These are phyloP conservation scores for Chrysanthemum lavandulifolium DNA, from an alignment of 129 eudicot species.

Conservation along the genomic window DNA sequence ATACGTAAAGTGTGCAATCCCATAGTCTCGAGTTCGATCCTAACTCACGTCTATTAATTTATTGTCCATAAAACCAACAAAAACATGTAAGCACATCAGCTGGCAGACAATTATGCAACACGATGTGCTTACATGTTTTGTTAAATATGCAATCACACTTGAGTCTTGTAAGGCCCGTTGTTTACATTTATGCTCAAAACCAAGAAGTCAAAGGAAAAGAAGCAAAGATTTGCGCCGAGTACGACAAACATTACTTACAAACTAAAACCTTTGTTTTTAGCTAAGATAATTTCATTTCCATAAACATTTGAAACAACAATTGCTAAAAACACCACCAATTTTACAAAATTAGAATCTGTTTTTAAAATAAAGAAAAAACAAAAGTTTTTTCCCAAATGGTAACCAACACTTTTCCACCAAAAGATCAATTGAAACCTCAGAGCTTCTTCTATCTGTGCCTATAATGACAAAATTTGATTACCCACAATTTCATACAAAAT, in stretches of 20 bases:
- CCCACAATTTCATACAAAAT: conserved; percentile 6
- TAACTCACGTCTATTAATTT: no score
- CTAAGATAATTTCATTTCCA: conserved; percentile 1
- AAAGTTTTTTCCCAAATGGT: background rate
- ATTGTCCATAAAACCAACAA: no score
- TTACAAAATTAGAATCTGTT: conserved; percentile 19
- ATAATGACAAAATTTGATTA: conserved; percentile 38
- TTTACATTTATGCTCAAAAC: background rate
- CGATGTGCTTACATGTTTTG: no score
- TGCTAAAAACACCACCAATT: conserved; percentile 7
- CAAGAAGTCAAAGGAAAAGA: background rate
- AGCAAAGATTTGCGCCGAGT: background rate
- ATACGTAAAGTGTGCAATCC: no score
- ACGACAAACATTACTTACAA: conserved; percentile 13
- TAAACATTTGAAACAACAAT: conserved; percentile 17
- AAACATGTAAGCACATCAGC: background rate
- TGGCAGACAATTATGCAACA: no score
- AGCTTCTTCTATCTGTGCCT: conserved; percentile 30
- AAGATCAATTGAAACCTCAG: conserved; percentile 23
- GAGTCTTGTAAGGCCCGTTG: background rate
- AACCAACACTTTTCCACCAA: conserved; percentile 16
- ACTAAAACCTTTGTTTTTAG: conserved; percentile 1
- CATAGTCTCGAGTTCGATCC: no score
- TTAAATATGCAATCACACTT: no score
- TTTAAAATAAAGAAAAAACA: conserved; percentile 1